Base-by-base conservation (phyloP, 2,329 filamentous ascomycete genomes). In the Bipolaris sorokiniana region DNA sequence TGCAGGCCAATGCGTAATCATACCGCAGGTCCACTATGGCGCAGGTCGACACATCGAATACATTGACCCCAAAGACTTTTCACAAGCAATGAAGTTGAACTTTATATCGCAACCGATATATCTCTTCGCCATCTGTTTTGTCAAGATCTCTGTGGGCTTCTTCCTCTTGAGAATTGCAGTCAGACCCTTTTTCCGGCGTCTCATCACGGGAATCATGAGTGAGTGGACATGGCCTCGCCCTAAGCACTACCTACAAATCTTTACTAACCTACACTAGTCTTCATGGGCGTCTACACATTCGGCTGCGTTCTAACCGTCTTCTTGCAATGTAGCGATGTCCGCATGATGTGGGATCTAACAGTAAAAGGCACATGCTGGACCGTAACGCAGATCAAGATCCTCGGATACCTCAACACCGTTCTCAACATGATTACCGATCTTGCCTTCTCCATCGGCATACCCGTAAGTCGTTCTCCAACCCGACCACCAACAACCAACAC, bases 141-240 rank as follows among this genome's bases (percentile, higher is more conserved):
- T 83, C 59, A 84, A 84, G 64, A 69, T 83, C 9, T 83, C 81
- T 0, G 76, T 83, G 31, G 79, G 77, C 6, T 76, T 80, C 41
- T 82, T 83, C 62, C 70, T 84, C 18, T 74, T 83, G 36, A 74
- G 82, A 33, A 69, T 83, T 26, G 78, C 79, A 15, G 71, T 76
- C 18, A 65, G 68, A 11, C 74, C 72, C 37, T 70, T 70, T 5
- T 82, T 80, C 66, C 76, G 76, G 38, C 67, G 69, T 15, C 74
- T 79, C 44, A 76, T 83, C 20, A 78, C 76, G 58, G 68, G 66
- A 2, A 71, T 79, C n/a, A 80, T 83, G 65, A 69, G 79, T 81
- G 62, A 66, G 78, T 47, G 13, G 16, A 37, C 28, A 48, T 26
- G 1, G 45, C 31, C 1, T 38, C 5, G 6, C 3, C 31, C 16